Conservation (phyloP, 768 basidiomycete species). For the Candolleomyces eurysporus region DNA sequence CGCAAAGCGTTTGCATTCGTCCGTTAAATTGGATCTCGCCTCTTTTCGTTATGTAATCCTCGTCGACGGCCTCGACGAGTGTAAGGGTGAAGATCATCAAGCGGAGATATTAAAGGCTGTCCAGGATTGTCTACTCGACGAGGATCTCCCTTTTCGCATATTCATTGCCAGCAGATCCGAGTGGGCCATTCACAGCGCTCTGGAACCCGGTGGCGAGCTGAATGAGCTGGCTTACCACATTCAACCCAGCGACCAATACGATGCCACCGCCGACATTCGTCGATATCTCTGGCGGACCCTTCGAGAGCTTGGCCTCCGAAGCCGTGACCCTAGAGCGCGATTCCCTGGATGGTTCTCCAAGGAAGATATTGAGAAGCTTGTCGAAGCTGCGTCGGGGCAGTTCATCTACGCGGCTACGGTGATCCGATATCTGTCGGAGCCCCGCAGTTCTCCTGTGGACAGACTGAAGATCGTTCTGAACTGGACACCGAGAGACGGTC, state of each 20-base stretch:
- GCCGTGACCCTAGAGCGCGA: neutral
- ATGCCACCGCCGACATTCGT: slow-evolving; percentile 3
- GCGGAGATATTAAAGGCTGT: slow-evolving; percentile 9
- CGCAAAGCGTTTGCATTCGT: neutral
- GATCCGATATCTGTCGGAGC: neutral
- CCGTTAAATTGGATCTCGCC: neutral
- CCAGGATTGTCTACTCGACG: neutral
- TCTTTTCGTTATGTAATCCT: neutral
- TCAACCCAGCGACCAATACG: slow-evolving; percentile 3
- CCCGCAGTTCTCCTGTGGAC: neutral
- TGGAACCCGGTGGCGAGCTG: neutral
- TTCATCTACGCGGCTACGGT: neutral
- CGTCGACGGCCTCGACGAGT: slow-evolving; percentile 16
- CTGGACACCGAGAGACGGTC: neutral
- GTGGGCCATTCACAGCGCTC: slow-evolving; percentile 3
- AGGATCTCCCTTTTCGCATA: slow-evolving; percentile 6
- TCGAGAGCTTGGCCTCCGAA: neutral
- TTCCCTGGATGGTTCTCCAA: slow-evolving; percentile 10
- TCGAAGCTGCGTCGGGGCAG: neutral
- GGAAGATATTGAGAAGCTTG: neutral
- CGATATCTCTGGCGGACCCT: neutral
- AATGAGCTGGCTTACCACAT: neutral
- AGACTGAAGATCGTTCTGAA: neutral
- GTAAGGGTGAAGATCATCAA: slow-evolving; percentile 8
- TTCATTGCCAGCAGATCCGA: slow-evolving; percentile 17